These are phyloP conservation scores for Rhynchosporium graminicola DNA, from an alignment of 2,329 filamentous ascomycete genomes.

Conservation along the genomic window DNA sequence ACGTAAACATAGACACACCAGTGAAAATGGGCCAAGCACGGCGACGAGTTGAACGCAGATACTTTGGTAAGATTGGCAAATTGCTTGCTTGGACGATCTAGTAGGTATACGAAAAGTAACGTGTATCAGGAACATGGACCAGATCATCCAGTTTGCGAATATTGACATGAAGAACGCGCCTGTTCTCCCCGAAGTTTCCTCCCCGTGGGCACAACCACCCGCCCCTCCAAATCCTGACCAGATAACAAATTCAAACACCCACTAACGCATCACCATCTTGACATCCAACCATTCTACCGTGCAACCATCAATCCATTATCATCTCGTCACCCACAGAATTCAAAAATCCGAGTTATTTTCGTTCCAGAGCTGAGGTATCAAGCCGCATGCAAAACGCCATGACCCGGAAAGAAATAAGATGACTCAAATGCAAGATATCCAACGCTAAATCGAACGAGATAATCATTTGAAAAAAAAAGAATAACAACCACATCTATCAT, in stretches of 20 bases:
- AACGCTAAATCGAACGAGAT: slow-evolving; percentile 9
- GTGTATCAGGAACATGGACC: slow-evolving; percentile 1
- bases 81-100: slow-evolving; percentile 28
- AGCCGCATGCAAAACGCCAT: slow-evolving; percentile 6
- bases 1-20: background rate
- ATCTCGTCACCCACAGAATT: background rate
- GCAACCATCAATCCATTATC: slow-evolving; percentile 6
- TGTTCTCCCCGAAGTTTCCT: slow-evolving; percentile 4
- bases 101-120: slow-evolving; percentile 25
- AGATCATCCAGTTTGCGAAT: background rate
- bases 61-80: background rate
- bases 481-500: slow-evolving; percentile 18
- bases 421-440: background rate
- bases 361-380: slow-evolving; percentile 14
- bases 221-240: background rate
- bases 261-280: background rate
- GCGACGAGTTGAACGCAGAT: no score
- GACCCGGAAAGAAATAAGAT: background rate
- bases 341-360: background rate
- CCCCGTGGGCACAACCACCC: background rate
- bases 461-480: slow-evolving; percentile 7
- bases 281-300: no score
- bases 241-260: slow-evolving; percentile 6
- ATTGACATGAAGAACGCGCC: slow-evolving; percentile 20
- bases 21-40: background rate